Evolutionary conservation across 306 rosid genomes (phyloP), one percentile per base, ranked within the genome.

Genomic region (Citrullus amarus): DNA sequence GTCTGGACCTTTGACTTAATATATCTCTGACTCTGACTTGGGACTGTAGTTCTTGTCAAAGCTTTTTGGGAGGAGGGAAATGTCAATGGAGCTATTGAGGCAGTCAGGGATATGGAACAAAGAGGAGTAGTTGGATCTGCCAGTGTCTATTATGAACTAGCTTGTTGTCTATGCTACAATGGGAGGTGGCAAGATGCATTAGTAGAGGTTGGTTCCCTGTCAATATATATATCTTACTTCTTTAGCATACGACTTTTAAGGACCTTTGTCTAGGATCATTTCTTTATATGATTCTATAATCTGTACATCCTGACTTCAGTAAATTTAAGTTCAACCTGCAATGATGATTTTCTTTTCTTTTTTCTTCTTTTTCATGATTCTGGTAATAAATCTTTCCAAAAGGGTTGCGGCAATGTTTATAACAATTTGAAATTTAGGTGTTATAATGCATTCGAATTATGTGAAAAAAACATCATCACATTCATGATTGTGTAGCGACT

Each of bases 111-210:
- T 51, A 92, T 94, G 97, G 97, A 94, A 87, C 87, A 81, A 84
- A 89, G 89, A 78, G 97, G 98, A 68, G 83, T 92, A 68, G 90
- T 86, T 80, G 96, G 97, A 82, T 84, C 86, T 65, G 86, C 87
- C 70, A 84, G 91, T 79, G 85, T 94, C 9, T 94, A 92, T 86
- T 94, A 92, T 73, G 97, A 90, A 84, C 82, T 94, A 48, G 97
- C 97, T 72, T 88, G 96, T 85, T 94, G 96, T 89, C 95, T 94
- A 76, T 92, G 97, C 85, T 84, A 89, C 88, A 65, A 66, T 57
- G 97, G 97, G 78, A 92, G 95, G 80, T 94, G 98, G 97, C 90
- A 85, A 82, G 91, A 94, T 82, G 98, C 96, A 79, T 79, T 90
- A 80, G 54, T 70, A 70, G 95, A 90, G 95, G 98, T 92, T 80